phyloP scores from a whole-genome alignment of 2,329 filamentous ascomycete genomes.

The Piedraia hortae region DNA sequence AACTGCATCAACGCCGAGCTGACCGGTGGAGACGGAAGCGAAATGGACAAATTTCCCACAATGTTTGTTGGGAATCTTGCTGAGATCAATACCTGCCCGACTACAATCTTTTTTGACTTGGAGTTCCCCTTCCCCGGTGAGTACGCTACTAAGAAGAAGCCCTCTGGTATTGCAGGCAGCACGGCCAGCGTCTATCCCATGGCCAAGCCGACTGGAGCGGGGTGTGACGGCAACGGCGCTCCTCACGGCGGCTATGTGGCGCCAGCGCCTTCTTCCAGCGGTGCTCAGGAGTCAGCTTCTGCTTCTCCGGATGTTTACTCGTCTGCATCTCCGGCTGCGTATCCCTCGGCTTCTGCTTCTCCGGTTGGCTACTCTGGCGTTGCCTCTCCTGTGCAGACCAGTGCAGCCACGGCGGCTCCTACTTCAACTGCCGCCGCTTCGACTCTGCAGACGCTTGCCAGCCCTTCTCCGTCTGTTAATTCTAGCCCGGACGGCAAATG shows the following conservation, averaged over 20 bases:
- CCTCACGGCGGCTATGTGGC: no score
- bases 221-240: conserved; percentile 3
- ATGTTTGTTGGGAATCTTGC: conserved; percentile 51
- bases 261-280: no score
- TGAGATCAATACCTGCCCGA: conserved; percentile 23
- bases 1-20: conserved; percentile 62
- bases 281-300: background rate
- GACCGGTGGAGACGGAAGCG: conserved; percentile 23
- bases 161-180: conserved; percentile 2
- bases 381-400: conserved; percentile 1
- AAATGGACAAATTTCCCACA: conserved; percentile 35
- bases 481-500: conserved; percentile 13
- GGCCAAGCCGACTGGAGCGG: conserved; percentile 5
- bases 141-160: conserved; percentile 20
- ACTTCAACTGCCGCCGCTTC: background rate
- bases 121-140: conserved; percentile 41
- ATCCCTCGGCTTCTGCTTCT: conserved; percentile 1
- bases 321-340: background rate
- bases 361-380: background rate
- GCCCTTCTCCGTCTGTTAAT: background rate
- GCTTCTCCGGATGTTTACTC: background rate
- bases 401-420: conserved; percentile 1
- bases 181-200: conserved; percentile 4
- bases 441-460: conserved; percentile 1
- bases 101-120: conserved; percentile 27